Evolutionary conservation across 768 basidiomycete genomes (phyloP).

Genomic region (Pholiota conissans): DNA sequence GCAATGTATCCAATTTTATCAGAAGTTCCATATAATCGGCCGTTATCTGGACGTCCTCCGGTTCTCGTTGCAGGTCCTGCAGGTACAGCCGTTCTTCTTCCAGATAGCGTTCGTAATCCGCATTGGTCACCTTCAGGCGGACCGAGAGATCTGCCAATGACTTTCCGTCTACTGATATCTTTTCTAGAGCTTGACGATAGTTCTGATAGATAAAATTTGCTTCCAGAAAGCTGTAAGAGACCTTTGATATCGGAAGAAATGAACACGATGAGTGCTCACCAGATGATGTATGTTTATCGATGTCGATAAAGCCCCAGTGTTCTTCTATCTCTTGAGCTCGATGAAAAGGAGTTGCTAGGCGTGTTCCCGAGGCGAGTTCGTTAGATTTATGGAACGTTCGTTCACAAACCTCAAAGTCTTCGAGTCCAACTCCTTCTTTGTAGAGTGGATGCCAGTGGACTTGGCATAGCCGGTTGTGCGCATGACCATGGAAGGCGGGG

Average conservation of each 20-base stretch:
- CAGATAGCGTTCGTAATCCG: not conserved
- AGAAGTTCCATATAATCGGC: not conserved
- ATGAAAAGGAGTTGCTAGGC: slow-evolving; percentile 21
- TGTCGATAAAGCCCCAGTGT: slow-evolving; percentile 18
- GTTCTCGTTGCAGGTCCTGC: not conserved
- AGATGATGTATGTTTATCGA: slow-evolving; percentile 19
- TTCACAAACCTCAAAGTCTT: slow-evolving; percentile 30
- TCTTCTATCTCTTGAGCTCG: slow-evolving; percentile 23
- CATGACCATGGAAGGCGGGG: slow-evolving; percentile 24
- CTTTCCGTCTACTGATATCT: not conserved
- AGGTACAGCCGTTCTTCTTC: not conserved
- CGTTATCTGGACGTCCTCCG: not conserved
- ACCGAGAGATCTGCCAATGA: not conserved
- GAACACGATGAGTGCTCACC: not conserved
- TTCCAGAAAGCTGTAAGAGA: not conserved
- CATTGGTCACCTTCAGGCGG: not conserved
- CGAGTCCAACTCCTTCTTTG: slow-evolving; percentile 26
- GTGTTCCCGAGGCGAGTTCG: slow-evolving; percentile 16
- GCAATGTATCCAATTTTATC: not conserved
- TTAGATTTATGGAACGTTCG: slow-evolving; percentile 27
- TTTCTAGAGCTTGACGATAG: slow-evolving; percentile 9
- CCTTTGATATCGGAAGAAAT: not conserved
- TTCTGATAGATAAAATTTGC: slow-evolving; percentile 9
- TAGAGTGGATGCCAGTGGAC: slow-evolving; percentile 21
- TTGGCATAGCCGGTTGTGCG: slow-evolving; percentile 28